A percentile compares a stretch with the other conserved stretches of the same genome.
These are phyloP conservation scores for Mesembryanthemum crystallinum DNA, from an alignment of 148 eudicot species.

Conservation along the genomic window DNA sequence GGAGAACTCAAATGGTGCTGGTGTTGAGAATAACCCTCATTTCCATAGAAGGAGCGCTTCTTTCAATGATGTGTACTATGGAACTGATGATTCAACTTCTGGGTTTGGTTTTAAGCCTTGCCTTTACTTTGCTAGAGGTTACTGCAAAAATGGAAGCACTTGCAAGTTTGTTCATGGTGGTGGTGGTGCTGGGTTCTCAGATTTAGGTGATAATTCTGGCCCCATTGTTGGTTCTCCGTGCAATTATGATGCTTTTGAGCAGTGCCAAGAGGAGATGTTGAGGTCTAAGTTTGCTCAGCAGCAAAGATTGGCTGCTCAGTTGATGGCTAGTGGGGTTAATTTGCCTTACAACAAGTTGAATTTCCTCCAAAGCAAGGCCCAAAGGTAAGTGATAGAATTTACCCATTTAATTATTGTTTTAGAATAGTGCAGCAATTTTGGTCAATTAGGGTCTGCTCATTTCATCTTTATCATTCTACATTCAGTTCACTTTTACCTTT, in stretches of 20 bases:
- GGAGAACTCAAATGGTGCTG: slow-evolving; percentile 21
- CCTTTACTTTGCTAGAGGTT: slow-evolving; percentile 59
- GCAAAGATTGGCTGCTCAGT: slow-evolving; percentile 60
- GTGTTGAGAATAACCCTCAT: slow-evolving; percentile 15
- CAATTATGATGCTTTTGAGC: slow-evolving; percentile 48
- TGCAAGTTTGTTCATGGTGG: slow-evolving; percentile 67
- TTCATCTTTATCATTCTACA: too few species aligned
- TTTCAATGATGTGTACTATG: slow-evolving; percentile 56
- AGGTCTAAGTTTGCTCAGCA: slow-evolving; percentile 59
- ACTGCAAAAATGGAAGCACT: slow-evolving; percentile 61
- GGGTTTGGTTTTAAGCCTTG: slow-evolving; percentile 72
- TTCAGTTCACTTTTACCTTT: too few species aligned
- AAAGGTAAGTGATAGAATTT: slow-evolving; percentile 36
- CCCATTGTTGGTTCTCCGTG: slow-evolving; percentile 46
- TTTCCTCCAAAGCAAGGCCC: slow-evolving; percentile 55
- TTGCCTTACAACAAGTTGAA: slow-evolving; percentile 47
- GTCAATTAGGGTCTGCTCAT: neutral
- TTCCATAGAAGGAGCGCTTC: slow-evolving; percentile 67
- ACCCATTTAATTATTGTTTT: neutral
- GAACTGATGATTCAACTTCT: slow-evolving; percentile 42
- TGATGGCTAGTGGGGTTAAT: slow-evolving; percentile 47
- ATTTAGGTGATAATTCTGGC: slow-evolving; percentile 20
- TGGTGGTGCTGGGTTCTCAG: slow-evolving; percentile 21
- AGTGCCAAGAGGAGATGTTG: slow-evolving; percentile 44
- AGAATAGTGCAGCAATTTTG: neutral